Evolutionary conservation across 768 basidiomycete genomes (phyloP).

Genomic region (Lentinula edodes): DNA sequence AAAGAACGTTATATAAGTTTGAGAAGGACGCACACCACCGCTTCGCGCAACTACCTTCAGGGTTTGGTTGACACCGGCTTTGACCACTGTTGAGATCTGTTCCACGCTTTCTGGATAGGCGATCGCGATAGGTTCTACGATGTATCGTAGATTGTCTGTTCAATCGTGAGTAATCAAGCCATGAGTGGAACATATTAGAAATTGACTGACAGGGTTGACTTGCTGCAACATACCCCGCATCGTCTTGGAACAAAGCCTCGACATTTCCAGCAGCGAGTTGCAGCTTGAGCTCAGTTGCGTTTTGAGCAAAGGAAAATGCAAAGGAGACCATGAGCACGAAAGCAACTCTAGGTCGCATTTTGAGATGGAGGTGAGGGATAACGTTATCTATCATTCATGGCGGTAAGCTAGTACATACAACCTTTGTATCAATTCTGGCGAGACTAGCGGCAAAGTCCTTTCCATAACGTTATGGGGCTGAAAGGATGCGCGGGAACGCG

Average conservation of each 20-base stretch:
- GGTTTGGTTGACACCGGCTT: constrained; percentile 13
- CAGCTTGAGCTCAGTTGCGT: background rate
- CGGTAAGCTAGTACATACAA: too few relatives aligned
- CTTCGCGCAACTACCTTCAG: constrained; percentile 18
- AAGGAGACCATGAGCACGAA: background rate
- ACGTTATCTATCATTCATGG: too few relatives aligned
- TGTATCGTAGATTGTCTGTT: constrained; percentile 18
- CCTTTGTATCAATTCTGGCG: too few relatives aligned
- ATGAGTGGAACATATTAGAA: background rate
- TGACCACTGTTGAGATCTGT: constrained; percentile 15
- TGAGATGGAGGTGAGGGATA: background rate
- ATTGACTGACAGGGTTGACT: constrained; percentile 14
- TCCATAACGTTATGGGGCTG: too few relatives aligned
- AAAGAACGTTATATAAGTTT: background rate
- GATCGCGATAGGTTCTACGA: constrained; percentile 15
- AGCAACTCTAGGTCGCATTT: background rate
- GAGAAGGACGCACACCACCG: constrained; percentile 15
- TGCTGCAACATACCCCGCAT: constrained; percentile 17
- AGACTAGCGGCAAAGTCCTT: too few relatives aligned
- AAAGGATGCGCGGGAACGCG: background rate
- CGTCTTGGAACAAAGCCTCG: constrained; percentile 12
- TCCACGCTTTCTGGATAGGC: constrained; percentile 13
- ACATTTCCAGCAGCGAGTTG: background rate
- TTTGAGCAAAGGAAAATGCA: background rate
- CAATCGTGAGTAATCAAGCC: background rate